phyloP scores from a whole-genome alignment of 2,329 filamentous ascomycete species.

The Colletotrichum truncatum region DNA sequence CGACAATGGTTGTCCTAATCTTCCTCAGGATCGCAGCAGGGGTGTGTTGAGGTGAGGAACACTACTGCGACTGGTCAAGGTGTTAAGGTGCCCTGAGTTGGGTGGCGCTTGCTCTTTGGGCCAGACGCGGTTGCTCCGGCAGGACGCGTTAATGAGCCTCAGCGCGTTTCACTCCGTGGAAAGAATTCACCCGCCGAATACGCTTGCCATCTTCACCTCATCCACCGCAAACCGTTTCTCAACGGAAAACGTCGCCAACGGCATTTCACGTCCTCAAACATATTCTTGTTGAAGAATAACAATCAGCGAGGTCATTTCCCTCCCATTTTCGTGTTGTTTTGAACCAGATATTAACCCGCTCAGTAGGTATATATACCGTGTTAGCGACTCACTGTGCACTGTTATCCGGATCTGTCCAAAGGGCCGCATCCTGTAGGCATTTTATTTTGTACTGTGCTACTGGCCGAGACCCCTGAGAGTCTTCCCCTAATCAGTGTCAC shows the following conservation, averaged over 20 bases:
- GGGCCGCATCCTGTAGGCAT: background rate
- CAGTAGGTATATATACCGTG: slow-evolving; percentile 10
- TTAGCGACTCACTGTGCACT: slow-evolving; percentile 12
- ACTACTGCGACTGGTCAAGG: no score
- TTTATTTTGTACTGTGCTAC: slow-evolving; percentile 4
- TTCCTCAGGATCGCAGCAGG: background rate
- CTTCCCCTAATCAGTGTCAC: background rate
- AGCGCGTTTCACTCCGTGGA: slow-evolving; percentile 25
- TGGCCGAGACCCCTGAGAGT: background rate
- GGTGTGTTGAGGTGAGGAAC: background rate
- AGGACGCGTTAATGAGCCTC: slow-evolving; percentile 29
- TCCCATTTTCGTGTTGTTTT: background rate
- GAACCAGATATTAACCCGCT: background rate
- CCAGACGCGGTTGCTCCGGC: slow-evolving; percentile 17
- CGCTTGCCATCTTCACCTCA: slow-evolving; percentile 20
- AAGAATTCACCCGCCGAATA: background rate
- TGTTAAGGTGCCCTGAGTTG: background rate
- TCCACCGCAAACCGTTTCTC: background rate
- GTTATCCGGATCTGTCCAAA: slow-evolving; percentile 16
- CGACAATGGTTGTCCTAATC: background rate
- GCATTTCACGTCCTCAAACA: background rate
- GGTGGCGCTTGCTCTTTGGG: background rate
- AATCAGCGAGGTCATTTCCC: background rate
- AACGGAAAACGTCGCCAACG: background rate
- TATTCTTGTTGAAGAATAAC: background rate